Evolutionary conservation across 2,329 filamentous ascomycete genomes (phyloP).

Genomic region (Dothideomycetidae sp.): DNA sequence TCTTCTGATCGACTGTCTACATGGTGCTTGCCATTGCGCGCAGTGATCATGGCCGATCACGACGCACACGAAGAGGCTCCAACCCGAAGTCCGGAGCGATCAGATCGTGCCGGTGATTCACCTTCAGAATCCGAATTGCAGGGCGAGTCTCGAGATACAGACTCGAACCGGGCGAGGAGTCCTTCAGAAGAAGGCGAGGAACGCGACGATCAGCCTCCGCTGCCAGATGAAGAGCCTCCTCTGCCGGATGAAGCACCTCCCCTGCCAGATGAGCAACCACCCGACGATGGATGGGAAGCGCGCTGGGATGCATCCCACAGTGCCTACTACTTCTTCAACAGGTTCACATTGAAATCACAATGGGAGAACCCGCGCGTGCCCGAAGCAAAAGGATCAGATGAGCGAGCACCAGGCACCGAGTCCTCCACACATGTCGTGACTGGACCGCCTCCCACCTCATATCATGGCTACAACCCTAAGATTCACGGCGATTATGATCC

Average conservation of each 20-base stretch:
- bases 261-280: constrained; percentile 13
- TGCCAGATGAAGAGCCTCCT: constrained; percentile 20
- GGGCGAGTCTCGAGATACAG: too few species aligned
- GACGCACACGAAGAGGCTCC: not conserved
- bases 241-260: constrained; percentile 12
- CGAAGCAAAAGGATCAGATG: constrained; percentile 2
- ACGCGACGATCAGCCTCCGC: constrained; percentile 10
- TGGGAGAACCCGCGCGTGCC: constrained; percentile 78
- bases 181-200: constrained; percentile 12
- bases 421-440: constrained; percentile 6
- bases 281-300: constrained; percentile 62
- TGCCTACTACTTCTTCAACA: constrained; percentile 75
- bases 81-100: too few species aligned
- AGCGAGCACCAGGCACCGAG: constrained; percentile 8
- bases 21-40: too few species aligned
- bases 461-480: constrained; percentile 81
- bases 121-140: too few species aligned
- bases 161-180: not conserved
- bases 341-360: constrained; percentile 58
- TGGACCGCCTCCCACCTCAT: constrained; percentile 22
- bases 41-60: not conserved
- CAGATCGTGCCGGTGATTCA: too few species aligned
- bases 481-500: constrained; percentile 96
- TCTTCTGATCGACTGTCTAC: too few species aligned
- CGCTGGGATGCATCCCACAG: constrained; percentile 57